Percentiles rank a stretch among this genome's conserved stretches.
These are phyloP conservation scores for Ustilago hordei DNA, from an alignment of 1,284 basidiomycete genomes.

Conservation along the genomic window DNA sequence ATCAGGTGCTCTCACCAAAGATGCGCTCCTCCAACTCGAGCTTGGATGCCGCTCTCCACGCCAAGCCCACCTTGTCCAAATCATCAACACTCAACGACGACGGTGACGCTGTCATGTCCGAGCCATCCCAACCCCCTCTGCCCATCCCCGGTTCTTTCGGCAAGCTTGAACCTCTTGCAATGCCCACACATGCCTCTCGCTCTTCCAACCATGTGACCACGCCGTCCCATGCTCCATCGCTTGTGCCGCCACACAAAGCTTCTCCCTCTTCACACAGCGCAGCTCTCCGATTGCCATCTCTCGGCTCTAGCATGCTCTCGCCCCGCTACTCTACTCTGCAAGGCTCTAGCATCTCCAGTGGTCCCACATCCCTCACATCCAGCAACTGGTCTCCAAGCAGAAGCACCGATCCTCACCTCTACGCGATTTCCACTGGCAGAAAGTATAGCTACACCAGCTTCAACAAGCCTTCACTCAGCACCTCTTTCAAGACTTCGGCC, in stretches of 20 bases:
- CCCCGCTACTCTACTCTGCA: slow-evolving; percentile 43
- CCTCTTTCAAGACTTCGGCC: slow-evolving; percentile 61
- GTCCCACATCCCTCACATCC: slow-evolving; percentile 48
- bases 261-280: slow-evolving; percentile 33
- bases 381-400: slow-evolving; percentile 54
- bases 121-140: slow-evolving; percentile 42
- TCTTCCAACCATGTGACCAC: slow-evolving; percentile 63
- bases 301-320: slow-evolving; percentile 47
- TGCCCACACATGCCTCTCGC: slow-evolving; percentile 45
- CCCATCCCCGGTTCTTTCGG: slow-evolving; percentile 49
- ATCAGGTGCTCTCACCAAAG: slow-evolving; percentile 35
- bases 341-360: slow-evolving; percentile 56
- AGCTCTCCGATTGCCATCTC: slow-evolving; percentile 42
- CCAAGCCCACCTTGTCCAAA: slow-evolving; percentile 5
- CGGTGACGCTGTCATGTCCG: slow-evolving; percentile 56
- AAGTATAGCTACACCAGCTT: slow-evolving; percentile 53
- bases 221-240: slow-evolving; percentile 58
- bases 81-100: slow-evolving; percentile 27
- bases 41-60: slow-evolving; percentile 40
- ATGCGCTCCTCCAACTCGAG: slow-evolving; percentile 47
- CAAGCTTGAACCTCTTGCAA: slow-evolving; percentile 30
- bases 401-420: slow-evolving; percentile 55
- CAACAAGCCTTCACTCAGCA: slow-evolving; percentile 60
- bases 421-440: slow-evolving; percentile 51
- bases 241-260: slow-evolving; percentile 32